phyloP scores from a whole-genome alignment of 805 yeast genomes.

The Helenozyma rhizophorensis region DNA sequence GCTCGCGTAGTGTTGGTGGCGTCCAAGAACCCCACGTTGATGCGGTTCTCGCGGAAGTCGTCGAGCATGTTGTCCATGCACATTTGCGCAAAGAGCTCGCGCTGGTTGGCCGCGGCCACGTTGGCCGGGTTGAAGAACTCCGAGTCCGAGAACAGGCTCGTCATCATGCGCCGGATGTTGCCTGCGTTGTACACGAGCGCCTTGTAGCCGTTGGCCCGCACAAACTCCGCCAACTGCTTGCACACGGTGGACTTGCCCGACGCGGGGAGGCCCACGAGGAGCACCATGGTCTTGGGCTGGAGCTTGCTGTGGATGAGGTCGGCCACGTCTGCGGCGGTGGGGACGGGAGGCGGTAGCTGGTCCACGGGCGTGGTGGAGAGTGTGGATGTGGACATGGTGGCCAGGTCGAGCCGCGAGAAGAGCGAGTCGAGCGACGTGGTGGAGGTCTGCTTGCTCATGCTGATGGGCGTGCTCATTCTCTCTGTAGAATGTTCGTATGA shows the following conservation, averaged over 20 bases:
- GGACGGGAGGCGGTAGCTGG: slow-evolving; percentile 7
- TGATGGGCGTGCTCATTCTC: slow-evolving; percentile 4
- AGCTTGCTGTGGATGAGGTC: slow-evolving; percentile 12
- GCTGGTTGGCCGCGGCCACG: slow-evolving; percentile 23
- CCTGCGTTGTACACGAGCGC: slow-evolving; percentile 44
- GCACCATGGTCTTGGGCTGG: slow-evolving; percentile 19
- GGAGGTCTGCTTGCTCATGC: slow-evolving; percentile 13
- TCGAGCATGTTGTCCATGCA: slow-evolving; percentile 28
- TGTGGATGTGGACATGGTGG: too few species aligned
- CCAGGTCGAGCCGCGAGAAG: slow-evolving; percentile 15
- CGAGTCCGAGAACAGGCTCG: slow-evolving; percentile 23
- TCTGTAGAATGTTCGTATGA: too few species aligned
- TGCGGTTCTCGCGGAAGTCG: slow-evolving; percentile 22
- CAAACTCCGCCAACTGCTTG: slow-evolving; percentile 24
- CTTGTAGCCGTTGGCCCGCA: slow-evolving; percentile 8
- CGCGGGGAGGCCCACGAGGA: slow-evolving; percentile 41
- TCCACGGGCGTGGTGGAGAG: slow-evolving; percentile 17
- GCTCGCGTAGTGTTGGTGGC: slow-evolving; percentile 39
- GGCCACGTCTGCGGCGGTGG: slow-evolving; percentile 9
- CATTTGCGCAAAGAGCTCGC: slow-evolving; percentile 34
- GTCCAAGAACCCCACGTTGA: slow-evolving; percentile 37
- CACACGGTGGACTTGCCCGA: slow-evolving; percentile 38
- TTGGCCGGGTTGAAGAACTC: slow-evolving; percentile 38
- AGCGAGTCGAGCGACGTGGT: slow-evolving; percentile 27
- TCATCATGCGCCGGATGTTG: slow-evolving; percentile 39